These are phyloP conservation scores for Thermomyces lanuginosus DNA, from an alignment of 2,329 filamentous ascomycete species.

Conservation along the genomic window DNA sequence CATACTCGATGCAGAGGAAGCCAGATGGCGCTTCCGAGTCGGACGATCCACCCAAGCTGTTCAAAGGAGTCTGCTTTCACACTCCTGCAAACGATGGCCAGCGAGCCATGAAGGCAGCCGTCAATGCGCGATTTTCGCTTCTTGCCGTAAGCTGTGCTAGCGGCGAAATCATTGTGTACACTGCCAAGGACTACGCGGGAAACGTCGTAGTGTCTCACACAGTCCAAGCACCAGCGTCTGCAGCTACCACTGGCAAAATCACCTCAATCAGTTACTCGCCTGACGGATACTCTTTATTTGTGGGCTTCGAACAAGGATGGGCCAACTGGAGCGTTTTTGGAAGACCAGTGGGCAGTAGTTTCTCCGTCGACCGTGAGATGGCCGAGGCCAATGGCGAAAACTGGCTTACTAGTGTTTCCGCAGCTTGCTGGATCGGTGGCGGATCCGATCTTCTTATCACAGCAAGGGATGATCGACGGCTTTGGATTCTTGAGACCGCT, in stretches of 20 bases:
- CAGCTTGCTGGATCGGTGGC: slow-evolving; percentile 73
- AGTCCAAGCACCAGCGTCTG: slow-evolving; percentile 53
- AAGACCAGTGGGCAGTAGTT: slow-evolving; percentile 72
- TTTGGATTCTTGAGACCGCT: slow-evolving; percentile 85
- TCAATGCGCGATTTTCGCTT: slow-evolving; percentile 89
- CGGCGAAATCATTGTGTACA: slow-evolving; percentile 75
- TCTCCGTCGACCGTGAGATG: slow-evolving; percentile 50
- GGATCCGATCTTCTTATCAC: slow-evolving; percentile 73
- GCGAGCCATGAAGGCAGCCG: slow-evolving; percentile 55
- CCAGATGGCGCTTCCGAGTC: slow-evolving; percentile 26
- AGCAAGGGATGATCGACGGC: slow-evolving; percentile 51
- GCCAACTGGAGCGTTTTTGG: slow-evolving; percentile 95
- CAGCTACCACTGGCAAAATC: slow-evolving; percentile 50
- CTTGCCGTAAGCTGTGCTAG: slow-evolving; percentile 71
- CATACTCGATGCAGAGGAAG: slow-evolving; percentile 72
- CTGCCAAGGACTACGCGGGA: slow-evolving; percentile 78
- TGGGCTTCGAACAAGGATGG: slow-evolving; percentile 85
- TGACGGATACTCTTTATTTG: slow-evolving; percentile 91
- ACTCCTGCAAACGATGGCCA: slow-evolving; percentile 44
- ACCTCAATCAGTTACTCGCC: slow-evolving; percentile 74
- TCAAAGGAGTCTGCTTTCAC: slow-evolving; percentile 86
- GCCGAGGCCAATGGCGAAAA: slow-evolving; percentile 55
- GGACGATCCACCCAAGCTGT: slow-evolving; percentile 47
- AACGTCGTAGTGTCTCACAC: slow-evolving; percentile 80
- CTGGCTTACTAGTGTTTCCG: slow-evolving; percentile 65